Evolutionary conservation across 495 filamentous ascomycete species (phyloP), one percentile per base, ranked within the genome.

Genomic region (Tetracladium marchalianum): DNA sequence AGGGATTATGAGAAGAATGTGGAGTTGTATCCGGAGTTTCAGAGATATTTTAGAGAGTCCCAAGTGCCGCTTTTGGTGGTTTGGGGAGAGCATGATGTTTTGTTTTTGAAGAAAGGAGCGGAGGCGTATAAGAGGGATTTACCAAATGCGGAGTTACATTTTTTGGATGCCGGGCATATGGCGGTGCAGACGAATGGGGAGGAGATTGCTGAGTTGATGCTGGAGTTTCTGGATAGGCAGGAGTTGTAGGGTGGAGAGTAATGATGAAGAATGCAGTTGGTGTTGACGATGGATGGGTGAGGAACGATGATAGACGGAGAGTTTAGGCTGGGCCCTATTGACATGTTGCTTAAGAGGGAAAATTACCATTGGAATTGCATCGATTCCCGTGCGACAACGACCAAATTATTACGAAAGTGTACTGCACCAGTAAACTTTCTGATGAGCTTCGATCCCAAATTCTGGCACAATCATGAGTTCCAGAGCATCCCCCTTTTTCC

Each of bases 151-250:
- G 69, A 78, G 56, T 54, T 76, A 8, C 58, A 66, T 40, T 58
- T 76, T 37, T 45, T 81, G 38, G 76, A 85, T 60, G 72, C 69
- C 0, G 76, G 76, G 0, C 80, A 84, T 61, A 82, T 82, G 65
- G 77, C 77, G 13, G 56, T 77, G 1, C 77, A 82, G 65, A 77
- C 63, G 1, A 66, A 81, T 47, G 58, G 62, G 39, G 55, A 56
- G 39, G 59, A 64, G 52, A 70, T 82, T 59, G 75, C 69, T 4
- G 40, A 43, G 34, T 57, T 68, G 55, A 73, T 75, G 15, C 48
- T 67, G 46, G 54, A 54, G 7, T 78, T 80, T 53, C 60, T 78
- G 47, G 55, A 48, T 17, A 67, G 54, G 45, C 53, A 52, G 35
- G 47, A 45, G 12, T 40, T 53, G 35, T 53, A 50, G 45, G 35